Evolutionary conservation across 192 early-diverging fungal species (phyloP).

Genomic region (Podila minutissima): DNA sequence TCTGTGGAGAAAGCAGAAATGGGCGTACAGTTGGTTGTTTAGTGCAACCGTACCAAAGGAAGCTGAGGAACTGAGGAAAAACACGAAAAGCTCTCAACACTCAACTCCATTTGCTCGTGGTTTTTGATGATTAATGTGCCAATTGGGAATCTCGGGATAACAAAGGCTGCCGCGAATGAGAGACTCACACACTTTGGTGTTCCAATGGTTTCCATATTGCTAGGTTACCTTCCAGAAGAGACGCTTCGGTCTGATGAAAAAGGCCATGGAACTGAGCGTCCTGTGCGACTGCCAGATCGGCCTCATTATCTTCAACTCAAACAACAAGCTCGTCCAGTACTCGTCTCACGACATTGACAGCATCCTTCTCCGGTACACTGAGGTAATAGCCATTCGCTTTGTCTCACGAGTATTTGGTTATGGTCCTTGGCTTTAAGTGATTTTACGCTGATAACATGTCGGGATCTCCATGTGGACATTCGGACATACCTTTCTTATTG

Average conservation of each 20-base stretch:
- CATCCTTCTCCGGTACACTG: slow-evolving; percentile 90
- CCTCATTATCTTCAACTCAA: slow-evolving; percentile 93
- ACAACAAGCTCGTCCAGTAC: slow-evolving; percentile 95
- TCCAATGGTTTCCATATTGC: neutral
- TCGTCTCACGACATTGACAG: slow-evolving; percentile 94
- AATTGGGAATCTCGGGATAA: too few species aligned
- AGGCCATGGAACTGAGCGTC: slow-evolving; percentile 94
- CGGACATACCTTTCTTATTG: too few species aligned
- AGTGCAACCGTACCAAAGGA: neutral
- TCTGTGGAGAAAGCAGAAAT: too few species aligned
- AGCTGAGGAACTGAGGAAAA: neutral
- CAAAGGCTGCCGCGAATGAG: too few species aligned
- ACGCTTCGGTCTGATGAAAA: slow-evolving; percentile 95
- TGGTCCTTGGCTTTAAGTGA: too few species aligned
- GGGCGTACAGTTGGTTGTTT: neutral
- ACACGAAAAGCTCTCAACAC: neutral
- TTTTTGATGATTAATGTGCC: too few species aligned
- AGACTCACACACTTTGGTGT: neutral
- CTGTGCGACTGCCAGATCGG: slow-evolving; percentile 97
- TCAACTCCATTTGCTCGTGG: too few species aligned
- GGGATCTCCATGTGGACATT: too few species aligned
- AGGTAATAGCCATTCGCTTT: slow-evolving; percentile 39
- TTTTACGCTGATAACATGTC: too few species aligned
- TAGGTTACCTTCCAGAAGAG: slow-evolving; percentile 95
- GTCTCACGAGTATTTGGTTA: neutral